Evolutionary conservation across 108 stramenopile species (phyloP).

Genomic region (Hondaea fermentalgiana): DNA sequence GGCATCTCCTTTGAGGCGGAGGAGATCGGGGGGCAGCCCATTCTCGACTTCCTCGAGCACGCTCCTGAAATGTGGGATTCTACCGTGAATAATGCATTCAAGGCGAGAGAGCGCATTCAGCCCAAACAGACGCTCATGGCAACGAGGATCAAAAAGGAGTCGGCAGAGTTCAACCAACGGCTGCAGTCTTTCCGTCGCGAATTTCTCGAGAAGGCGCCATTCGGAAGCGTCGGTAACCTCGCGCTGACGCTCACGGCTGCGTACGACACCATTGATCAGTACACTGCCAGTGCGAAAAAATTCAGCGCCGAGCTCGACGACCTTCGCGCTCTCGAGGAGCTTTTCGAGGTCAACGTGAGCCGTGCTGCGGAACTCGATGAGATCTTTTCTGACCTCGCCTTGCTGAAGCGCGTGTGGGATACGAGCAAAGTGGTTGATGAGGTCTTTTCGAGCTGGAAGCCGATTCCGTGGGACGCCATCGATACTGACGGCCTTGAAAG

Average conservation of each 20-base stretch:
- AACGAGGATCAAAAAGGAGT: conserved; percentile 23
- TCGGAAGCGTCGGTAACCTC: background rate
- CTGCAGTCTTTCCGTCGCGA: background rate
- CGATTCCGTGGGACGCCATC: conserved; percentile 26
- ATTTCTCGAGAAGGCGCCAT: conserved; percentile 25
- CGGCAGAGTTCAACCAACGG: background rate
- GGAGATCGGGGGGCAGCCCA: conserved; percentile 9
- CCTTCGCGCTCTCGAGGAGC: conserved; percentile 31
- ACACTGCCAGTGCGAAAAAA: background rate
- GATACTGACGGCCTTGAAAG: conserved; percentile 31
- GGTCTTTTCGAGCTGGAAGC: conserved; percentile 29
- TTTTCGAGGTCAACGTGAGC: conserved; percentile 30
- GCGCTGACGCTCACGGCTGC: background rate
- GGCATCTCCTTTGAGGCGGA: conserved; percentile 31
- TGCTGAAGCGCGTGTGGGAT: conserved; percentile 33
- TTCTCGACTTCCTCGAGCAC: conserved; percentile 35
- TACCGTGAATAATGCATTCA: conserved; percentile 36
- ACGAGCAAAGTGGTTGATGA: background rate
- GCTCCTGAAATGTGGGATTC: conserved; percentile 36
- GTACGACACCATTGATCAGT: conserved; percentile 23
- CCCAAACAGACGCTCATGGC: conserved; percentile 36
- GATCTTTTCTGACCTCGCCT: conserved; percentile 7
- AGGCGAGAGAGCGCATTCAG: conserved; percentile 40
- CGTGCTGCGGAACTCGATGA: background rate
- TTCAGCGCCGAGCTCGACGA: conserved; percentile 8